Evolutionary conservation across 2,329 filamentous ascomycete species (phyloP), one percentile per base, ranked within the genome.

Genomic region (Myriosclerotinia duriaeana): DNA sequence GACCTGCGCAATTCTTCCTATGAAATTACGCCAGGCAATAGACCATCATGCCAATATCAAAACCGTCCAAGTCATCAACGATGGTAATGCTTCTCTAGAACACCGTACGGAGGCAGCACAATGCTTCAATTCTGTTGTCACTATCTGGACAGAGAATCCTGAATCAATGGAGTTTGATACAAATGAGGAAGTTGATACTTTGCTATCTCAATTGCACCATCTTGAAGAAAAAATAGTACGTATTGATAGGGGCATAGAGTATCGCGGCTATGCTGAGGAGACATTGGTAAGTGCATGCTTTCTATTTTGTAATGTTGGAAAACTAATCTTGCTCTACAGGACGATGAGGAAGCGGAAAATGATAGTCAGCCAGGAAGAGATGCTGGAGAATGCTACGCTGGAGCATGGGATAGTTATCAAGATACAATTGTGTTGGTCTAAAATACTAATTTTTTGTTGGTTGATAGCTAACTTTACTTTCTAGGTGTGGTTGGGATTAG

Each of bases 41-140:
- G 60, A 63, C 34, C 2, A 30, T 46, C 3, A 63, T 38, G 46
- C 34, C n/a, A 63, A 44, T 22, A 53, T 63, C 34, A 52, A 40
- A 22, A 52, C 44, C 15, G 20, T 63, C 15, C 17, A 46, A 15
- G 44, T 63, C 20, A 12, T 63, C 26, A 40, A 34, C 8, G 26
- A 40, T 17, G 36, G 22, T 26, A 42, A 5, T 42, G 40, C 40
- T 42, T 42, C 40, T 15, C 40, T 14, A 42, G 14, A 42, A 12
- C 14, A 15, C 14, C 40, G 40, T 15, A 15, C 9, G 40, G 40
- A 42, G 40, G 40, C 40, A 12, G 4, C 4, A 14, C 11, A 14
- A 42, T 15, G 9, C 40, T 42, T 12, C 11, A 15, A 42, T 14
- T 42, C 40, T 42, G 14, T 42, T 15, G 9, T 42, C 9, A 12